Evolutionary conservation across 106 monocot genomes (phyloP).

Genomic region (Triglochin maritima): DNA sequence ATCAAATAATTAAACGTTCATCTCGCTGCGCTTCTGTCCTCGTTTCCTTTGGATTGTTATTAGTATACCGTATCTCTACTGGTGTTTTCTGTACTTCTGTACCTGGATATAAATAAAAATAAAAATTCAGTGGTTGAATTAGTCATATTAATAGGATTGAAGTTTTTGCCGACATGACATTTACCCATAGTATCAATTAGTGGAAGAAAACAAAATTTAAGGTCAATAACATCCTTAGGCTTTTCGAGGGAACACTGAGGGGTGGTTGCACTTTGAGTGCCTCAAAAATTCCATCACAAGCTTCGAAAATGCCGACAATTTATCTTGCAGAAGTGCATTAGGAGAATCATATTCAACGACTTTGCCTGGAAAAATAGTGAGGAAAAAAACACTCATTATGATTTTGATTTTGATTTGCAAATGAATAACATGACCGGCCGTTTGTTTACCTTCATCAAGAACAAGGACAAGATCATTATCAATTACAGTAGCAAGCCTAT

Average conservation of each 20-base stretch:
- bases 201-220: too few relatives aligned
- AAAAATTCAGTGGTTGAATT: too few relatives aligned
- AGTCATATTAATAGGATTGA: too few relatives aligned
- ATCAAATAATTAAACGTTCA: too few relatives aligned
- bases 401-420: background rate
- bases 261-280: slow-evolving; percentile 25
- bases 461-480: slow-evolving; percentile 76
- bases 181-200: too few relatives aligned
- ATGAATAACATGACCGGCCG: background rate
- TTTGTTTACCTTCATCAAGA: slow-evolving; percentile 60
- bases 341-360: slow-evolving; percentile 67
- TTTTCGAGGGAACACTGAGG: slow-evolving; percentile 8
- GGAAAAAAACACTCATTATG: background rate
- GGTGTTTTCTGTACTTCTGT: too few relatives aligned
- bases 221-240: background rate
- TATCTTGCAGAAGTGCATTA: slow-evolving; percentile 31
- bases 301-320: slow-evolving; percentile 59
- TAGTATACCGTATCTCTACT: too few relatives aligned
- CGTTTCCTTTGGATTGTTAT: too few relatives aligned
- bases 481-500: slow-evolving; percentile 74
- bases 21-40: too few relatives aligned
- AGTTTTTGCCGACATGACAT: too few relatives aligned
- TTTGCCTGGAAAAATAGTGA: slow-evolving; percentile 32
- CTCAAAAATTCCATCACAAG: slow-evolving; percentile 48
- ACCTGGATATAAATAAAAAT: too few relatives aligned